Conservation (phyloP, 805 yeast species). For the Grigorovia humatica region DNA sequence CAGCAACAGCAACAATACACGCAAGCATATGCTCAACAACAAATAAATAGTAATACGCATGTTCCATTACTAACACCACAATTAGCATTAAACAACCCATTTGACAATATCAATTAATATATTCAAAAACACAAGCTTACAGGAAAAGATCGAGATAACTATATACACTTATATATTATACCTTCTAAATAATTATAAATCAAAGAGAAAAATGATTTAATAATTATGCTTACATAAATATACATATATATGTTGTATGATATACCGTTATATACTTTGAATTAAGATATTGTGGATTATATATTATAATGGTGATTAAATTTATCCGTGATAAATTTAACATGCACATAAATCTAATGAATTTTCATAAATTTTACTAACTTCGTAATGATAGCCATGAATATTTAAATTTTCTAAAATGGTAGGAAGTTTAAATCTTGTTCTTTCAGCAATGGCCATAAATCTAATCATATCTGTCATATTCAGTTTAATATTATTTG, state of each 20-base stretch:
- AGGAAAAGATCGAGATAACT: no score
- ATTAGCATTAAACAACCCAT: slow-evolving; percentile 11
- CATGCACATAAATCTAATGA: slow-evolving; percentile 30
- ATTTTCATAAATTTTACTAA: slow-evolving; percentile 35
- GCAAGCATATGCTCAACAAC: slow-evolving; percentile 2
- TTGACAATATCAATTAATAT: slow-evolving; percentile 7
- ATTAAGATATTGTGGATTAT: neutral
- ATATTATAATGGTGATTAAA: neutral
- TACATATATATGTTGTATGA: neutral
- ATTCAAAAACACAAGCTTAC: slow-evolving; percentile 1
- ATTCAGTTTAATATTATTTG: slow-evolving; percentile 30
- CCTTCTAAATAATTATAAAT: neutral
- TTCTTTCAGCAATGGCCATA: slow-evolving; percentile 41
- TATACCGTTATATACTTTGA: neutral
- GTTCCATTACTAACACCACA: slow-evolving; percentile 17
- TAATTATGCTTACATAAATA: neutral
- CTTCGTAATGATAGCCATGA: slow-evolving; percentile 36
- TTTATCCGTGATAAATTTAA: neutral
- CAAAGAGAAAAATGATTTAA: neutral
- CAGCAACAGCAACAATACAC: slow-evolving; percentile 8
- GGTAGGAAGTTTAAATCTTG: slow-evolving; percentile 35
- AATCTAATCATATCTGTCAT: slow-evolving; percentile 44
- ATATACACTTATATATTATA: neutral
- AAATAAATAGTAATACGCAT: slow-evolving; percentile 10
- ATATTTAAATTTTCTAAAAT: slow-evolving; percentile 27